phyloP scores from a whole-genome alignment of 2,329 filamentous ascomycete genomes.

The Stagonosporopsis vannaccii region DNA sequence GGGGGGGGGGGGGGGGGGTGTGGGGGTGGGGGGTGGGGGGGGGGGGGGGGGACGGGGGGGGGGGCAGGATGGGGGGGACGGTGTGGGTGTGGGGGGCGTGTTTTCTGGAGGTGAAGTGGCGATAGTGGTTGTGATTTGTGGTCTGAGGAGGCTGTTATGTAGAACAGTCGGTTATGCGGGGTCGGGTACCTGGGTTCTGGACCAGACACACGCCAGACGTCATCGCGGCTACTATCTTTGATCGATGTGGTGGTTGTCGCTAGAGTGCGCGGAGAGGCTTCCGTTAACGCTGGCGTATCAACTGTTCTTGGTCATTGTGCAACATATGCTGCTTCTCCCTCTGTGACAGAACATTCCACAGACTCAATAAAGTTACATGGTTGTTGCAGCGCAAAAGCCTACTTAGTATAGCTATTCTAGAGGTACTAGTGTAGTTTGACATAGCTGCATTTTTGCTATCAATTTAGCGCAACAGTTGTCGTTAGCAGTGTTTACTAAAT shows the following conservation, averaged over 20 bases:
- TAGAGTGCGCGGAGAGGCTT: not conserved
- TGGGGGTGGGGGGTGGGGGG: not conserved
- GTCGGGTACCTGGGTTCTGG: not conserved
- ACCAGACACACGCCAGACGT: constrained; percentile 3
- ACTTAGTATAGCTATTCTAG: too few relatives aligned
- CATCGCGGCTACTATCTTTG: not conserved
- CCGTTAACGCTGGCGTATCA: not conserved
- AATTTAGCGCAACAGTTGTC: too few relatives aligned
- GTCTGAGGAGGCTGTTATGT: not conserved
- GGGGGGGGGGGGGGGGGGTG: too few relatives aligned
- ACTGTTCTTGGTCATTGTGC: not conserved
- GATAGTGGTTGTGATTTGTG: not conserved
- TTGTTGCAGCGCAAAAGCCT: too few relatives aligned
- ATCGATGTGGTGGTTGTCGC: not conserved
- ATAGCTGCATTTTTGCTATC: too few relatives aligned
- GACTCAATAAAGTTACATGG: too few relatives aligned
- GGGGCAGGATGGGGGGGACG: too few relatives aligned
- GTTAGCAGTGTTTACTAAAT: too few relatives aligned
- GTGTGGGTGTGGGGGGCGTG: not conserved
- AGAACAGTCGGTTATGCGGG: not conserved
- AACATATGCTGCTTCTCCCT: too few relatives aligned
- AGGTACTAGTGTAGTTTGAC: too few relatives aligned
- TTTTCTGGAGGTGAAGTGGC: not conserved
- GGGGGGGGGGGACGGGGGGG: too few relatives aligned
- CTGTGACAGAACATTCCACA: too few relatives aligned